Conservation (phyloP, 768 basidiomycete species). For the Leucocoprinus leucothites region DNA sequence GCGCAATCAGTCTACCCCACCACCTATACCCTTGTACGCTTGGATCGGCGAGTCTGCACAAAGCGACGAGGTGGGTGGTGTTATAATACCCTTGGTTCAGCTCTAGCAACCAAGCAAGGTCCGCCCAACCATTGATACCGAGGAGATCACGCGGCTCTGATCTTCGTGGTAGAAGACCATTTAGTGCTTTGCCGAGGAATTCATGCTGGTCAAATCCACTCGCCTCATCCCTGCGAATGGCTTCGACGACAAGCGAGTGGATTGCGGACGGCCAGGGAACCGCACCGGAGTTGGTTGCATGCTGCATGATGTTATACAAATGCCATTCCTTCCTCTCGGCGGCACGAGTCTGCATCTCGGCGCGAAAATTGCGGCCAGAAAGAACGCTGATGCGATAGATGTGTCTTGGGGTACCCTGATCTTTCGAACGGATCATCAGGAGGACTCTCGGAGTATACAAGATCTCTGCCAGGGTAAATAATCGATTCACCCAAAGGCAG, state of each 20-base stretch:
- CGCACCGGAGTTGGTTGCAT: conserved; percentile 18
- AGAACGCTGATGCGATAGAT: not conserved
- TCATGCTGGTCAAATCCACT: conserved; percentile 14
- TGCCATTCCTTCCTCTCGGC: conserved; percentile 15
- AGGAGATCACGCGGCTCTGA: conserved; percentile 13
- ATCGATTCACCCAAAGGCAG: no score
- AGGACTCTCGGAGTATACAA: no score
- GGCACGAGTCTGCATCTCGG: conserved; percentile 9
- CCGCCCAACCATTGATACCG: conserved; percentile 20
- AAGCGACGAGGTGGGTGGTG: conserved; percentile 21
- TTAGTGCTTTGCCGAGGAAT: conserved; percentile 22
- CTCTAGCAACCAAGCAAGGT: conserved; percentile 24
- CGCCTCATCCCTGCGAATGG: conserved; percentile 19
- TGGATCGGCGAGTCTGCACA: conserved; percentile 14
- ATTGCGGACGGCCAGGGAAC: conserved; percentile 20
- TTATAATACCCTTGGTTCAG: conserved; percentile 25
- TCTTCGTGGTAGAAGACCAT: conserved; percentile 22
- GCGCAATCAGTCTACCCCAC: conserved; percentile 12
- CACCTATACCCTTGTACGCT: conserved; percentile 7
- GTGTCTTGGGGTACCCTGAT: no score
- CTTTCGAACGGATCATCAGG: no score
- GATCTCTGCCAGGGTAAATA: no score
- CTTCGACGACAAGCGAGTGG: conserved; percentile 22
- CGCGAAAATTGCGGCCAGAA: conserved; percentile 1
- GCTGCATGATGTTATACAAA: conserved; percentile 20